Evolutionary conservation across 805 yeast genomes (phyloP), one percentile per base, ranked within the genome.

Genomic region (Sugiyamaella marilandica): DNA sequence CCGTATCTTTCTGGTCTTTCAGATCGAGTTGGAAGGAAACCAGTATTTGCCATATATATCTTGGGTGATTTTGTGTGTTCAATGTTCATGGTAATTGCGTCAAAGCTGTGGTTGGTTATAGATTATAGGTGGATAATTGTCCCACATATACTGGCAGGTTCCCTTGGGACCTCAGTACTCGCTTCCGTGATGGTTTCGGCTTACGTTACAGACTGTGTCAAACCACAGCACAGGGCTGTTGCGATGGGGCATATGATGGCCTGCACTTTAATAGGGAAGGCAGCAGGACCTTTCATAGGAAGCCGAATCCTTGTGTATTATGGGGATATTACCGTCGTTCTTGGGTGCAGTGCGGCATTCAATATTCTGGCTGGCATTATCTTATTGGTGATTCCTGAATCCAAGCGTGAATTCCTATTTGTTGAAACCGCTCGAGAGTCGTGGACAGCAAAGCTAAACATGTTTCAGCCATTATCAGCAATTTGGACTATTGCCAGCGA

Each of bases 231-330:
- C 21, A 49, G 59, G n/a, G 44, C 57, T 18, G 45, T 41, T 14
- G 59, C 59, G 1, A 51, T 56, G 57, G 43, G 59, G 18, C 51
- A 44, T 32, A 41, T 56, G 21, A 51, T 47, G 37, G 57, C 59
- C 10, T 51, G 55, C 31, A 37, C 21, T 7, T 29, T 56, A 29
- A 37, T 53, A 19, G 59, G 59, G 10, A 56, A 56, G 41, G 55
- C 59, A 2, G 32, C 47, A 2, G 59, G 59, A 26, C 59, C 59
- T 14, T 47, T 54, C 19, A 21, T 54, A 18, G 37, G 47, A 32
- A 48, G 57, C 44, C 16, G 43, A 29, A 16, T 45, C 8, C 51
- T 56, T 5, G 37, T 37, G 13, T n/a, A 10, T n/a, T 16, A 34
- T 11, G 41, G 44, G 10, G 34, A 35, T 19, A 19, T 13, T 11